phyloP scores from a whole-genome alignment of 495 filamentous ascomycete genomes.

The Penicillium cataractarum region DNA sequence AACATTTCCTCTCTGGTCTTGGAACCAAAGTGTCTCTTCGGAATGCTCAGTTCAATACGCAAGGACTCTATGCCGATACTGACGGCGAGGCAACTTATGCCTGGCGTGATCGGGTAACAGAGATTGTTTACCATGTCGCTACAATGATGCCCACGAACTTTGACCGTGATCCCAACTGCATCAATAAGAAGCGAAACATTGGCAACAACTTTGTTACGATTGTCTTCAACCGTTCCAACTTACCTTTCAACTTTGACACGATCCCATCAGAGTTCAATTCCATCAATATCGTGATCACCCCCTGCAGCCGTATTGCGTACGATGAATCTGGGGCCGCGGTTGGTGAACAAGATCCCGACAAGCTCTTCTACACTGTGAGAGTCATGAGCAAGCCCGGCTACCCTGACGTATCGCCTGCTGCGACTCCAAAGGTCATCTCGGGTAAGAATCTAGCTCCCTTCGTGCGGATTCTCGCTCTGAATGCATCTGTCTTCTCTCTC shows the following conservation, averaged over 20 bases:
- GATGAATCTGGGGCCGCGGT: constrained; percentile 29
- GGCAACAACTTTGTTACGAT: constrained; percentile 99
- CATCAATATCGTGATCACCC: constrained; percentile 94
- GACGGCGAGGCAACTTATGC: constrained; percentile 88
- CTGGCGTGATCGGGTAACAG: constrained; percentile 92
- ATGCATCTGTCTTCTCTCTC: constrained; percentile 87
- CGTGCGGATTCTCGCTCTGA: constrained; percentile 87
- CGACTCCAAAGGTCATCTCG: constrained; percentile 83
- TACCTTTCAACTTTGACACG: constrained; percentile 85
- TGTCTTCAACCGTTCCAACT: constrained; percentile 92
- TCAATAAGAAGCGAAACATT: constrained; percentile 90
- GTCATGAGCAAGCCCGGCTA: constrained; percentile 83
- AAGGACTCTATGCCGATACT: constrained; percentile 81
- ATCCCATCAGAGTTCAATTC: constrained; percentile 94
- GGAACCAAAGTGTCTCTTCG: constrained; percentile 79
- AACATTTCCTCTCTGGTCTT: constrained; percentile 76
- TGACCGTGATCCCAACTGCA: constrained; percentile 71
- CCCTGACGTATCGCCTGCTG: constrained; percentile 85
- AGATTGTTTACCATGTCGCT: constrained; percentile 92
- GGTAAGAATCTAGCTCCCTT: constrained; percentile 79
- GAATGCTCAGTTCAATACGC: constrained; percentile 86
- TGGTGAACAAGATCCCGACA: constrained; percentile 38
- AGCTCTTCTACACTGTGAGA: constrained; percentile 79
- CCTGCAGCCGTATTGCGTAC: constrained; percentile 63
- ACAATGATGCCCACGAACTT: constrained; percentile 95